phyloP scores from a whole-genome alignment of 2,329 filamentous ascomycete species.

The Curvularia sp. region DNA sequence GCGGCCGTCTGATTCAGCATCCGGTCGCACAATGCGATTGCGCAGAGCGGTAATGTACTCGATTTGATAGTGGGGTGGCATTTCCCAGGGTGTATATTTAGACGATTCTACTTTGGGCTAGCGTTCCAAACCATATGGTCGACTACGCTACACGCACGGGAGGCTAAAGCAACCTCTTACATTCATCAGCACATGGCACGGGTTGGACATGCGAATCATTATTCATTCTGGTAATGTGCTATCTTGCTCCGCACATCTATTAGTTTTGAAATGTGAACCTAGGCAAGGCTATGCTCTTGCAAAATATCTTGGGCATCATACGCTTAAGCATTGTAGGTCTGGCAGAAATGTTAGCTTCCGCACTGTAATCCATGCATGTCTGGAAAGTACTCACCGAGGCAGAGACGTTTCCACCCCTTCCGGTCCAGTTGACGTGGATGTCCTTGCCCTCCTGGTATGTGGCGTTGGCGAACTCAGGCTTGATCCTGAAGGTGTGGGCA shows the following conservation, averaged over 20 bases:
- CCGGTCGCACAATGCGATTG: neutral
- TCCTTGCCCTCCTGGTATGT: conserved; percentile 87
- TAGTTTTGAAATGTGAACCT: conserved; percentile 11
- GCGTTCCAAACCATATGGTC: conserved; percentile 3
- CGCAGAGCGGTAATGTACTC: conserved; percentile 1
- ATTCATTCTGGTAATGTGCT: conserved; percentile 35
- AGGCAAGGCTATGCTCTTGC: conserved; percentile 26
- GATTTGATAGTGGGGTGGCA: conserved; percentile 10
- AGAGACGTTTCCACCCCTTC: conserved; percentile 94
- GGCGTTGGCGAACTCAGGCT: conserved; percentile 62
- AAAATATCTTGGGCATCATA: conserved; percentile 22
- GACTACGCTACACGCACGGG: conserved; percentile 5
- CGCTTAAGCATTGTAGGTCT: conserved; percentile 87
- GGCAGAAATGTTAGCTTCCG: conserved; percentile 4
- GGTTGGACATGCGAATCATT: conserved; percentile 23
- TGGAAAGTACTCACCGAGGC: conserved; percentile 64
- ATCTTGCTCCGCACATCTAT: conserved; percentile 25
- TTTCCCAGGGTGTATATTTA: conserved; percentile 11
- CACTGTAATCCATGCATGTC: neutral
- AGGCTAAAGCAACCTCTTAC: conserved; percentile 6
- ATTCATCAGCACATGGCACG: neutral
- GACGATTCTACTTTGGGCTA: conserved; percentile 14
- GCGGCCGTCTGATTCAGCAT: neutral
- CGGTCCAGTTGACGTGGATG: conserved; percentile 99
- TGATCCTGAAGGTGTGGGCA: conserved; percentile 62